A percentile compares a stretch with the other conserved stretches of the same genome.
Evolutionary conservation across 2,329 filamentous ascomycete genomes (phyloP).

Genomic region (Ambrosiella beaveri): DNA sequence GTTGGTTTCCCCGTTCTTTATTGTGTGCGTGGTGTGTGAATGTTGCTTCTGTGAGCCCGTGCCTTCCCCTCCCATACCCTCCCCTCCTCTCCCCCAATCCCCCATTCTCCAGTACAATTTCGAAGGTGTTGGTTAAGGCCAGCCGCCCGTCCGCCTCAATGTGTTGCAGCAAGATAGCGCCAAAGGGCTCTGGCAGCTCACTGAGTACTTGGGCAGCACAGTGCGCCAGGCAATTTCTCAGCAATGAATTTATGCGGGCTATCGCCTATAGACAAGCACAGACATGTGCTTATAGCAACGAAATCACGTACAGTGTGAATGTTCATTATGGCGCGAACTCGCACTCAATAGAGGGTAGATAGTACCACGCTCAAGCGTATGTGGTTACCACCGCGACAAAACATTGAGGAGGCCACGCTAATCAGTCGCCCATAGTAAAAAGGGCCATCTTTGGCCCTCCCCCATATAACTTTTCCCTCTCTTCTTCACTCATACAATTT

Average conservation of each 20-base stretch:
- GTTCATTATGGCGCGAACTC: neutral
- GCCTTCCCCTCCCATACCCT: neutral
- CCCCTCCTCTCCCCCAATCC: neutral
- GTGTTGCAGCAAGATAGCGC: neutral
- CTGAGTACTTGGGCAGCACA: neutral
- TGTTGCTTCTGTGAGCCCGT: neutral
- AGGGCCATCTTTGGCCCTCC: slow-evolving; percentile 35
- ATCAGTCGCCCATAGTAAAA: slow-evolving; percentile 51
- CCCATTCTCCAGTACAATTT: neutral
- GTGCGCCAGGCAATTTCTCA: neutral
- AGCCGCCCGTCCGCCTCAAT: neutral
- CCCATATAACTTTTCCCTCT: slow-evolving; percentile 39
- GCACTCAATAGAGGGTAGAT: neutral
- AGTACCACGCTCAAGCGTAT: neutral
- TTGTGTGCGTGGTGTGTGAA: neutral
- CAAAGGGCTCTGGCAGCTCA: neutral
- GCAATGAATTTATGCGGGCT: neutral
- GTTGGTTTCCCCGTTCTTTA: neutral
- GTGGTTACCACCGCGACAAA: slow-evolving; percentile 12
- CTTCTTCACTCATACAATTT: slow-evolving; percentile 45
- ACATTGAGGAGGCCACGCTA: slow-evolving; percentile 23
- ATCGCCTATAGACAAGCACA: neutral
- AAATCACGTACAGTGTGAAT: slow-evolving; percentile 10
- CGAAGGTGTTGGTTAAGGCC: neutral
- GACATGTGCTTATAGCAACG: neutral